phyloP scores from a whole-genome alignment of 768 basidiomycete genomes.

The Ramaria sp. region DNA sequence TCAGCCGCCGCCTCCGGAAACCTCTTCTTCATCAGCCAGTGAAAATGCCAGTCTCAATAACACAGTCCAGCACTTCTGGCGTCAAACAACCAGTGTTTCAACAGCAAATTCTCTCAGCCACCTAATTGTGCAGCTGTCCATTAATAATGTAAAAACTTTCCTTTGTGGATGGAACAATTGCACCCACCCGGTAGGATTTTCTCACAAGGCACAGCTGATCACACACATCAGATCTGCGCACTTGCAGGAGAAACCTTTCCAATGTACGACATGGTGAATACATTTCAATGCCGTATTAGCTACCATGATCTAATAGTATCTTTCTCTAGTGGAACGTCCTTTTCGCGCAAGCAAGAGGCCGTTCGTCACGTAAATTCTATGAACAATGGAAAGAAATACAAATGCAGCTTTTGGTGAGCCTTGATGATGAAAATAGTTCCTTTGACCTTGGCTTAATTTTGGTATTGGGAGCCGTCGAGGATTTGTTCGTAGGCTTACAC shows the following conservation, averaged over 20 bases:
- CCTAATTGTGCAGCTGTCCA: not conserved
- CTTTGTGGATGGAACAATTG: not conserved
- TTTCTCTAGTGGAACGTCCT: not conserved
- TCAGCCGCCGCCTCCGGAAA: too few relatives aligned
- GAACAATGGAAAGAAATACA: not conserved
- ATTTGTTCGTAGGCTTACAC: not conserved
- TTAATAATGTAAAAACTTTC: not conserved
- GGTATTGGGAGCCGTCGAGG: too few relatives aligned
- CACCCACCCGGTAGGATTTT: not conserved
- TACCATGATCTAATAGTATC: not conserved
- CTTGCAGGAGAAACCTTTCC: constrained; percentile 4
- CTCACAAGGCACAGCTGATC: constrained; percentile 1
- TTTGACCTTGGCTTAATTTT: too few relatives aligned
- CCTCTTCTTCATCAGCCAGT: too few relatives aligned
- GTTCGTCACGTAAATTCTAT: not conserved
- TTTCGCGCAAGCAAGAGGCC: not conserved
- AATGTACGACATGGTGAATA: constrained; percentile 3
- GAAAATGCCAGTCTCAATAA: not conserved
- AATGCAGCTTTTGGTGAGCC: not conserved
- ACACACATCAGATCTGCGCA: constrained; percentile 8
- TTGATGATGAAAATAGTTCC: too few relatives aligned
- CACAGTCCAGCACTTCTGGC: not conserved
- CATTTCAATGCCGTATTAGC: not conserved
- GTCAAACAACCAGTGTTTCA: not conserved
- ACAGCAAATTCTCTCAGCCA: not conserved